A percentile compares a stretch with the other conserved stretches of the same genome.
Evolutionary conservation across 1,139 yeast species (phyloP).

Genomic region (Lodderomyces orthopsilosis): DNA sequence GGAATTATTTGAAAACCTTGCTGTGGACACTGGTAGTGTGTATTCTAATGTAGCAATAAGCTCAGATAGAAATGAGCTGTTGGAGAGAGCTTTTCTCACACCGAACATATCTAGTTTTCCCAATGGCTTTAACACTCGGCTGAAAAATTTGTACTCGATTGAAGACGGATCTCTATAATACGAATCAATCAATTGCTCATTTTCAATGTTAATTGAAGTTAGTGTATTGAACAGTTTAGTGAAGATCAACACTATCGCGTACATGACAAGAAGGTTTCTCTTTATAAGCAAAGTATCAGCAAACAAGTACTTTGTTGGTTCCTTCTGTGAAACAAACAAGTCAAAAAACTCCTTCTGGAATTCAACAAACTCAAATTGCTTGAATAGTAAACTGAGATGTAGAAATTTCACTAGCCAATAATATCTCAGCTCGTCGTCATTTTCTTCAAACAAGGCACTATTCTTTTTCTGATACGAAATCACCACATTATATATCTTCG

Average conservation of each 20-base stretch:
- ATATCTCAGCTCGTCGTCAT: conserved; percentile 19
- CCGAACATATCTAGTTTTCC: conserved; percentile 16
- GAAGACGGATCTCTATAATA: conserved; percentile 16
- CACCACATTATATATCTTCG: conserved; percentile 21
- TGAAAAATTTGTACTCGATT: conserved; percentile 19
- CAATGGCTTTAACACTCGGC: conserved; percentile 18
- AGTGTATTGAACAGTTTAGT: conserved; percentile 30
- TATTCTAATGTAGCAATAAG: conserved; percentile 20
- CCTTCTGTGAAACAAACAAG: conserved; percentile 14
- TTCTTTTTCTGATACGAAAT: conserved; percentile 23
- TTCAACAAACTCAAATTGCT: conserved; percentile 23
- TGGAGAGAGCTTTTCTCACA: conserved; percentile 15
- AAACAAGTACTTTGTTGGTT: conserved; percentile 8
- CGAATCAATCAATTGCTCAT: conserved; percentile 21
- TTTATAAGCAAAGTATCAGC: conserved; percentile 15
- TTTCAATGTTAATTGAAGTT: conserved; percentile 19
- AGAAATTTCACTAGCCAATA: conserved; percentile 24
- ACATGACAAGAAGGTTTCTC: conserved; percentile 24
- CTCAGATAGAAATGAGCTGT: conserved; percentile 11
- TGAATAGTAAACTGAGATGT: conserved; percentile 23
- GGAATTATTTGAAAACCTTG: conserved; percentile 5
- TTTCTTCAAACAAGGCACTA: conserved; percentile 14
- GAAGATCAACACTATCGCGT: conserved; percentile 25
- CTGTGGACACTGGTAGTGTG: conserved; percentile 21
- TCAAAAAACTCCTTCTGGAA: conserved; percentile 23